Evolutionary conservation across 768 basidiomycete genomes (phyloP).

Genomic region (Lentinula detonsa): DNA sequence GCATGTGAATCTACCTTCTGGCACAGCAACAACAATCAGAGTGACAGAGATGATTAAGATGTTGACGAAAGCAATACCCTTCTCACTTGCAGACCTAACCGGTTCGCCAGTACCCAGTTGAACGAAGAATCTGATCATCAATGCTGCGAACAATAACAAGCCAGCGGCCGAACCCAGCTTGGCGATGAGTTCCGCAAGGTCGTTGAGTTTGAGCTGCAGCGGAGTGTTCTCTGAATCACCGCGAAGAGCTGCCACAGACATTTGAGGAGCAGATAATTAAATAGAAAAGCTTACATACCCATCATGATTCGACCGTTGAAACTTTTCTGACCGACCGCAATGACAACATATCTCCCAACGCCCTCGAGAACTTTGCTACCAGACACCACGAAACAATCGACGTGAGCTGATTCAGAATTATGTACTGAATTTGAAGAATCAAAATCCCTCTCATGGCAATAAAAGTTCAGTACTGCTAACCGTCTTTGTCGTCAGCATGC

Average conservation of each 20-base stretch:
- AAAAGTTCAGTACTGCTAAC: conserved; percentile 16
- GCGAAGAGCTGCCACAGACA: conserved; percentile 57
- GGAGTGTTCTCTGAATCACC: conserved; percentile 88
- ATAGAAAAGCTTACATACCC: conserved; percentile 46
- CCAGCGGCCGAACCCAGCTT: conserved; percentile 84
- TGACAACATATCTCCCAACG: conserved; percentile 87
- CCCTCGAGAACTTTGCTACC: conserved; percentile 95
- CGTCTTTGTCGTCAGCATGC: conserved; percentile 14
- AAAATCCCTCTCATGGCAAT: background rate
- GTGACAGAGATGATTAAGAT: conserved; percentile 95
- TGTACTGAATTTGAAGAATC: background rate
- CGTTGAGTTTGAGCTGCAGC: conserved; percentile 88
- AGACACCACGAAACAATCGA: conserved; percentile 87
- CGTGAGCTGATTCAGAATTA: conserved; percentile 39
- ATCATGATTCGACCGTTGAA: conserved; percentile 99
- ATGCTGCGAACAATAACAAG: conserved; percentile 68
- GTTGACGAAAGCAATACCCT: conserved; percentile 87
- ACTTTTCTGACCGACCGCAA: conserved; percentile 86
- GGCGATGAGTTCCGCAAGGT: conserved; percentile 92
- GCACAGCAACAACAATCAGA: conserved; percentile 81
- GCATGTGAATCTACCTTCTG: conserved; percentile 50
- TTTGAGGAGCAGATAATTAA: background rate
- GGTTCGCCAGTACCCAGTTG: conserved; percentile 65
- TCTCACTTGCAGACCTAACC: conserved; percentile 61
- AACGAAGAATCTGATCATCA: conserved; percentile 95